Conservation (phyloP, 2,329 filamentous ascomycete species). For the Botryosphaeria dothidea region DNA sequence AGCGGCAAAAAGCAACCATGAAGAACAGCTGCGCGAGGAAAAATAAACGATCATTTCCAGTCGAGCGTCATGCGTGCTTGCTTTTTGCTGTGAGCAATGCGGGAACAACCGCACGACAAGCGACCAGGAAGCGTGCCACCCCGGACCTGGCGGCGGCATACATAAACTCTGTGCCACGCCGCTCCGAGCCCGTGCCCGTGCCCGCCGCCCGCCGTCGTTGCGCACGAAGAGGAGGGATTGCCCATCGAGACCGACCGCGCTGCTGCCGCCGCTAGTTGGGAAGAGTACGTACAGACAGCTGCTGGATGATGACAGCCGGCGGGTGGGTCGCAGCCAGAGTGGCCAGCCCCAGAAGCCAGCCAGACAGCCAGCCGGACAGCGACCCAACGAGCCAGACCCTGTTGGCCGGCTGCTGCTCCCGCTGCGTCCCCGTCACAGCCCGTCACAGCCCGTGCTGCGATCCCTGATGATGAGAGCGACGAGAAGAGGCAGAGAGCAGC, state of each 20-base stretch:
- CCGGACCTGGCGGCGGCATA: neutral
- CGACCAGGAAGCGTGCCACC: neutral
- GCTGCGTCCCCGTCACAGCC: conserved; percentile 1
- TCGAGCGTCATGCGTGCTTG: neutral
- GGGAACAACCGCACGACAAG: neutral
- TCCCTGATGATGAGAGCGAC: neutral
- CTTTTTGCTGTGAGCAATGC: conserved; percentile 11
- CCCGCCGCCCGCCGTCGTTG: neutral
- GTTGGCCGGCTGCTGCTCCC: conserved; percentile 8
- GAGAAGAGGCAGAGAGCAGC: neutral
- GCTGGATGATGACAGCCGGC: conserved; percentile 13
- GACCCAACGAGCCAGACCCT: conserved; percentile 7
- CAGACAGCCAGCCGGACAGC: neutral
- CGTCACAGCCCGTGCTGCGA: conserved; percentile 12
- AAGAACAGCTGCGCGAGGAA: neutral
- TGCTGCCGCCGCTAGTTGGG: neutral
- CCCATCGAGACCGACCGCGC: neutral
- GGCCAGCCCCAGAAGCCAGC: neutral
- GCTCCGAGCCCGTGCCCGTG: neutral
- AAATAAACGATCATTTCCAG: neutral
- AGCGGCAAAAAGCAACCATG: neutral
- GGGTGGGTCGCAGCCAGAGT: conserved; percentile 2
- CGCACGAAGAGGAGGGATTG: no score
- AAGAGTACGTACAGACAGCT: neutral
- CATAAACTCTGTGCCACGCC: conserved; percentile 1